Percentiles rank a stretch among this genome's conserved stretches.
Conservation (phyloP, 2,329 filamentous ascomycete genomes). For the Colletotrichum magnum region DNA sequence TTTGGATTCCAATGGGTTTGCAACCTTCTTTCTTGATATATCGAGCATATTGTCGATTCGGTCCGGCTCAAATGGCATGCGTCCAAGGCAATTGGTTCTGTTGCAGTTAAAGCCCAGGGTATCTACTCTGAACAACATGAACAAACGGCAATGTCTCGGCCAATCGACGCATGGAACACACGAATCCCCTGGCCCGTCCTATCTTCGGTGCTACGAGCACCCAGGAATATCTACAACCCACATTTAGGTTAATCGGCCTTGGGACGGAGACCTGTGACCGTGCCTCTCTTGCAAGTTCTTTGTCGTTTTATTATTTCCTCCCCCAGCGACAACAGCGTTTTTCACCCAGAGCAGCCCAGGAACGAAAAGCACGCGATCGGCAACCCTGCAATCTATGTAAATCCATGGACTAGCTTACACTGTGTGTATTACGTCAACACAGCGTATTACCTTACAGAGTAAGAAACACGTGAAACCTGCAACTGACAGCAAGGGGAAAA, state of each 20-base stretch:
- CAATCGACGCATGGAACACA: not conserved
- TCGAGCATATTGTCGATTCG: too few species aligned
- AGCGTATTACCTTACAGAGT: not conserved
- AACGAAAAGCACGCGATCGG: not conserved
- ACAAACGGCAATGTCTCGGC: not conserved
- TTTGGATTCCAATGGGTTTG: not conserved
- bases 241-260: slow-evolving; percentile 10
- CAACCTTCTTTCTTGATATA: too few species aligned
- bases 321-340: too few species aligned
- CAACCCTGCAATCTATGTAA: slow-evolving; percentile 4
- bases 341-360: not conserved
- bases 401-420: slow-evolving; percentile 10
- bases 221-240: not conserved
- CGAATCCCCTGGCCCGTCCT: slow-evolving; percentile 12
- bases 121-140: too few species aligned
- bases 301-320: too few species aligned
- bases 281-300: not conserved
- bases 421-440: slow-evolving; percentile 13
- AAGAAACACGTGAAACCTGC: not conserved
- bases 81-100: too few species aligned
- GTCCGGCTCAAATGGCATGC: too few species aligned
- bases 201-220: slow-evolving; percentile 31
- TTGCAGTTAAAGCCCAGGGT: too few species aligned
- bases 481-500: not conserved
- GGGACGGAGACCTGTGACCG: slow-evolving; percentile 8